phyloP scores from a whole-genome alignment of 306 rosid species.

The Albizia julibrissin region DNA sequence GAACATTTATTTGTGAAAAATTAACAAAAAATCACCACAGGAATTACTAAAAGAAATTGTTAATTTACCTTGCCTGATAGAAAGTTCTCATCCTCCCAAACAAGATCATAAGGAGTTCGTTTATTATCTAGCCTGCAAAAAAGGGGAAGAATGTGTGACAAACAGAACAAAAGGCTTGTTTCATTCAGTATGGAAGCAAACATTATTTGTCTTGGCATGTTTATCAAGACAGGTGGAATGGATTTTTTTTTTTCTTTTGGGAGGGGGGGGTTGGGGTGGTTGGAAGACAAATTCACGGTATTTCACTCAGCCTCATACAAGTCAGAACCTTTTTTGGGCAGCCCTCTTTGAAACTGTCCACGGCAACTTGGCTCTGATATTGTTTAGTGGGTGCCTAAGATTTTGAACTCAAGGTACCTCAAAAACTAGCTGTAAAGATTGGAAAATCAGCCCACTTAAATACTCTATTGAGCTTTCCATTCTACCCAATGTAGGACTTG shows the following conservation, averaged over 20 bases:
- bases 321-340: too few species aligned
- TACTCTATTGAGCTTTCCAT: too few species aligned
- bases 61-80: conserved; percentile 74
- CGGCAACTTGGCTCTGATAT: too few species aligned
- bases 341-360: too few species aligned
- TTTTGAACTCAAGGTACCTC: too few species aligned
- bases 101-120: conserved; percentile 61
- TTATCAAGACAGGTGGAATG: not conserved
- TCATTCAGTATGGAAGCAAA: not conserved
- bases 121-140: conserved; percentile 61
- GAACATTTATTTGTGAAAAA: conserved; percentile 21
- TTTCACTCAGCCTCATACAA: too few species aligned
- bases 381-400: too few species aligned
- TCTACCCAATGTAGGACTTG: too few species aligned
- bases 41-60: not conserved
- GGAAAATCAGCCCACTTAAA: too few species aligned
- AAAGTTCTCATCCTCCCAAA: conserved; percentile 74
- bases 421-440: too few species aligned
- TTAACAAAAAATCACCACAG: not conserved
- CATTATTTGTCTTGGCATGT: not conserved
- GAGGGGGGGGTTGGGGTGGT: too few species aligned
- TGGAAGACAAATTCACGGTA: not conserved
- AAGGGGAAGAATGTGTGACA: conserved; percentile 28
- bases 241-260: too few species aligned
- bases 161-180: conserved; percentile 12